Evolutionary conservation across 148 eudicot genomes (phyloP).

Genomic region (Arctostaphylos glauca): DNA sequence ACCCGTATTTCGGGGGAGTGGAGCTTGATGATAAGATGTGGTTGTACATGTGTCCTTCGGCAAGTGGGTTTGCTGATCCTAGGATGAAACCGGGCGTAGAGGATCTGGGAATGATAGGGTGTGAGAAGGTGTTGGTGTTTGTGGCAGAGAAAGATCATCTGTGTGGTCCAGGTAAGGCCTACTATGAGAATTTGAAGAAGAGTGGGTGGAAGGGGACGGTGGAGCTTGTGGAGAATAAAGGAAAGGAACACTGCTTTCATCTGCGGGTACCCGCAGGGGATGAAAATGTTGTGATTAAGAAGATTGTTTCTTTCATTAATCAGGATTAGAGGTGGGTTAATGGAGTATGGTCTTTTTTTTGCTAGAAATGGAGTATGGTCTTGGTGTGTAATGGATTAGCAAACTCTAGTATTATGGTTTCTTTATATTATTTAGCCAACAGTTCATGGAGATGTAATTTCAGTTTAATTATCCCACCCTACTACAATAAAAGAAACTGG

Average conservation of each 20-base stretch:
- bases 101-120: slow-evolving; percentile 21
- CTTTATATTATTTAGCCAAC: too few relatives aligned
- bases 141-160: slow-evolving; percentile 29
- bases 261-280: neutral
- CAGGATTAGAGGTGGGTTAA: neutral
- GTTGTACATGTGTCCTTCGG: slow-evolving; percentile 21
- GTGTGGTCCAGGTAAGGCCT: slow-evolving; percentile 1
- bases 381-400: too few relatives aligned
- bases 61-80: slow-evolving; percentile 16
- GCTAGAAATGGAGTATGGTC: too few relatives aligned
- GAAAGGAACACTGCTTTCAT: slow-evolving; percentile 20
- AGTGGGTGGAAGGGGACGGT: slow-evolving; percentile 24
- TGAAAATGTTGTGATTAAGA: neutral
- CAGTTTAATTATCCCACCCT: too few relatives aligned
- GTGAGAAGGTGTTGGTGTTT: slow-evolving; percentile 24
- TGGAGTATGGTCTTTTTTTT: too few relatives aligned
- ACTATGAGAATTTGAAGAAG: slow-evolving; percentile 19
- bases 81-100: slow-evolving; percentile 18
- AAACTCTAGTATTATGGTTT: too few relatives aligned
- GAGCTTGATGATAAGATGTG: slow-evolving; percentile 16
- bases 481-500: too few relatives aligned
- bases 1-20: slow-evolving; percentile 24
- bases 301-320: slow-evolving; percentile 13
- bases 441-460: too few relatives aligned
- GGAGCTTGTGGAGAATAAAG: slow-evolving; percentile 15